Percentiles rank a stretch among this genome's conserved stretches.
Evolutionary conservation across 2,329 filamentous ascomycete genomes (phyloP).

Genomic region (Aspergillus udagawae): DNA sequence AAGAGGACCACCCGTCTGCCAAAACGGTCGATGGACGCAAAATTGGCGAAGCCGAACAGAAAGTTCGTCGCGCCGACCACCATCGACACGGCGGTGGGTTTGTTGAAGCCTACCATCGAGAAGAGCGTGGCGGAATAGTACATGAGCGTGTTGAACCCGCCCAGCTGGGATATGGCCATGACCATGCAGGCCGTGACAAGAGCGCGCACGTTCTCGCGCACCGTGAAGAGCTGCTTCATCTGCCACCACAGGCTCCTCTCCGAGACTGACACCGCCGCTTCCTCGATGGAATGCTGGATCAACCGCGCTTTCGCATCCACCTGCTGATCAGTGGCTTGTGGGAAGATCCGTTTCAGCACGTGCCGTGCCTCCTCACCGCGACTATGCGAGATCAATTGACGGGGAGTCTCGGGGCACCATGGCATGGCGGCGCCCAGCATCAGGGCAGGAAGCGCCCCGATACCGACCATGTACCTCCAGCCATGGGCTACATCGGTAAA

Average conservation of each 20-base stretch:
- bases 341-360: constrained; percentile 8
- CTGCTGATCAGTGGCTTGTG: constrained; percentile 34
- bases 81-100: constrained; percentile 48
- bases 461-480: no score
- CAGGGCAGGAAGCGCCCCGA: constrained; percentile 45
- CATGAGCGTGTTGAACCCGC: constrained; percentile 45
- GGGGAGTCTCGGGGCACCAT: constrained; percentile 48
- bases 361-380: constrained; percentile 37
- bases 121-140: constrained; percentile 45
- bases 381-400: constrained; percentile 43
- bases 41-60: constrained; percentile 46
- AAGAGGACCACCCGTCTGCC: constrained; percentile 29
- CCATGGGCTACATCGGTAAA: no score
- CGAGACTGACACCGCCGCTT: constrained; percentile 25
- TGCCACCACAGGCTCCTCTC: constrained; percentile 40
- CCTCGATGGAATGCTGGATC: constrained; percentile 38
- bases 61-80: constrained; percentile 36
- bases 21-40: constrained; percentile 25
- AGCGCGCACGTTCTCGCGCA: constrained; percentile 44
- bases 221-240: constrained; percentile 45
- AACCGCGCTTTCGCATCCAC: constrained; percentile 43
- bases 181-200: constrained; percentile 44
- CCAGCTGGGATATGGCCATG: constrained; percentile 34
- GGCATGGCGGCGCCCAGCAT: constrained; percentile 42
- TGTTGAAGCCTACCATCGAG: constrained; percentile 47